Percentiles rank a stretch among this genome's conserved stretches.
Conservation (phyloP, 805 yeast genomes). For the Cyberlindnera petersonii region DNA sequence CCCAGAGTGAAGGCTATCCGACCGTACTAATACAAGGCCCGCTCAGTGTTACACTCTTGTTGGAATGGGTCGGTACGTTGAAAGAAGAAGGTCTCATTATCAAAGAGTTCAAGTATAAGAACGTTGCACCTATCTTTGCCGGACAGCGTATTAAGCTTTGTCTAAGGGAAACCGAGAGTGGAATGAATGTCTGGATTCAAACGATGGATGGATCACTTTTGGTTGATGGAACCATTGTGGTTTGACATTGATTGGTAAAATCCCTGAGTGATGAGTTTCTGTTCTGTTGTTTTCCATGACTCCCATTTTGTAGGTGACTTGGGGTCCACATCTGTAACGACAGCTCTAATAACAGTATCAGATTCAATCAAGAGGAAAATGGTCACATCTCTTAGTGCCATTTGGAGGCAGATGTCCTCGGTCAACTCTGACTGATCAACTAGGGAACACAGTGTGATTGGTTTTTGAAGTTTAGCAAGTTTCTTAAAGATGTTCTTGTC, state of each 20-base stretch:
- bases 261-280: constrained; percentile 13
- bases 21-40: constrained; percentile 78
- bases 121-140: constrained; percentile 40
- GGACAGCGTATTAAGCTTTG: constrained; percentile 28
- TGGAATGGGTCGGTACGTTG: constrained; percentile 44
- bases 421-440: constrained; percentile 14
- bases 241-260: background rate
- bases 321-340: constrained; percentile 50
- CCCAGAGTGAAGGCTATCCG: constrained; percentile 57
- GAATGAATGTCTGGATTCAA: constrained; percentile 22
- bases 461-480: constrained; percentile 25
- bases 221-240: constrained; percentile 9
- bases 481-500: constrained; percentile 23
- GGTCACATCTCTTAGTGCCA: constrained; percentile 38
- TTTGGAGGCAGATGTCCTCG: constrained; percentile 26
- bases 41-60: constrained; percentile 54
- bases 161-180: constrained; percentile 8
- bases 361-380: constrained; percentile 29
- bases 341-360: background rate
- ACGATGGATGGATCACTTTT: constrained; percentile 10
- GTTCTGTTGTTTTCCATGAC: constrained; percentile 46
- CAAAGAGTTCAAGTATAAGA: constrained; percentile 38
- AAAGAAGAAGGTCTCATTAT: constrained; percentile 21
- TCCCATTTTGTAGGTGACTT: constrained; percentile 43
- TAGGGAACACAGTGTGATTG: constrained; percentile 1